phyloP scores from a whole-genome alignment of 2,329 filamentous ascomycete genomes.

The Aspergillus sp. region DNA sequence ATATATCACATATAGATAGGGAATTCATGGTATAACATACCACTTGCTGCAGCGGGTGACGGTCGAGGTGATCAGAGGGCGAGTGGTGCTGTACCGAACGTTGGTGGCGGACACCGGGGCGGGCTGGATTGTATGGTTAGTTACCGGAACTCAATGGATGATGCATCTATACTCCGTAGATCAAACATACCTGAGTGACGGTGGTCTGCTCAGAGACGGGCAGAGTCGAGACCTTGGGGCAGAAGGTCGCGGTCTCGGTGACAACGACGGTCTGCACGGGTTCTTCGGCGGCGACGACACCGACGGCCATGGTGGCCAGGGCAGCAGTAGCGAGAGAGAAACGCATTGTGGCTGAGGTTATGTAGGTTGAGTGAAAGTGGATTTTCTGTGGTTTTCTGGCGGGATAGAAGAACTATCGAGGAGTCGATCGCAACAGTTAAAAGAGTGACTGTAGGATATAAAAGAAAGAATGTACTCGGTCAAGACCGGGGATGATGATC shows the following conservation, averaged over 20 bases:
- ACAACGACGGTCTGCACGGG: slow-evolving; percentile 61
- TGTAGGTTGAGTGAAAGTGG: slow-evolving; percentile 11
- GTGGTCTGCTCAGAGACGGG: slow-evolving; percentile 43
- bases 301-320: slow-evolving; percentile 40
- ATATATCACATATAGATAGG: not conserved
- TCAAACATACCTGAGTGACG: not conserved
- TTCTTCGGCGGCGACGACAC: slow-evolving; percentile 34
- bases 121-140: slow-evolving; percentile 43
- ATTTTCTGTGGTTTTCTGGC: not conserved
- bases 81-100: slow-evolving; percentile 67
- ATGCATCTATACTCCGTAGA: not conserved
- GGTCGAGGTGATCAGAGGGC: slow-evolving; percentile 54
- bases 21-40: slow-evolving; percentile 25
- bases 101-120: slow-evolving; percentile 70
- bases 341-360: slow-evolving; percentile 46
- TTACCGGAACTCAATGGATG: not conserved
- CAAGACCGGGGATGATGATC: slow-evolving; percentile 46
- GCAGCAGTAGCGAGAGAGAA: slow-evolving; percentile 43
- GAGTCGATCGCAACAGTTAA: slow-evolving; percentile 14
- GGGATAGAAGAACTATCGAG: slow-evolving; percentile 21
- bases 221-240: slow-evolving; percentile 65
- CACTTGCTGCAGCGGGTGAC: slow-evolving; percentile 48
- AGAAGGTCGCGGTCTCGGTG: slow-evolving; percentile 68
- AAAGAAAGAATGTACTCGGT: slow-evolving; percentile 41
- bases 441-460: slow-evolving; percentile 19